Conservation (phyloP, 768 basidiomycete genomes). For the Russula vinacea region DNA sequence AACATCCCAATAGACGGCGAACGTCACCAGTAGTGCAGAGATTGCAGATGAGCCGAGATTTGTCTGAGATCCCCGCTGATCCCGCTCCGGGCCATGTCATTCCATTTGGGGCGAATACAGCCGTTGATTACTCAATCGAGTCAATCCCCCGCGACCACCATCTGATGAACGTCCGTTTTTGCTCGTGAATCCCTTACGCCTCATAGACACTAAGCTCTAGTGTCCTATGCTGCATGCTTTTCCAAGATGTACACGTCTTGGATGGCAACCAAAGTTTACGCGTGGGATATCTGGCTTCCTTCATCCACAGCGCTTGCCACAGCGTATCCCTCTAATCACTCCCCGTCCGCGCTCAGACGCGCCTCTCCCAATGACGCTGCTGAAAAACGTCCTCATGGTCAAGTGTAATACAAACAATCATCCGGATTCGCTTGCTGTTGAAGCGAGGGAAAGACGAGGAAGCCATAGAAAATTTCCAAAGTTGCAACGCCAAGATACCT, state of each 20-base stretch:
- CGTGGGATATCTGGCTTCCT: not conserved
- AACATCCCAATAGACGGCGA: not conserved
- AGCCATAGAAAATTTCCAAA: not conserved
- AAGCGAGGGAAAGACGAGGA: constrained; percentile 4
- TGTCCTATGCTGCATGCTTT: constrained; percentile 12
- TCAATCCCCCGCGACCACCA: not conserved
- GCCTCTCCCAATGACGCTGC: too few species aligned
- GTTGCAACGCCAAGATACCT: not conserved
- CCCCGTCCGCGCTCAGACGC: not conserved
- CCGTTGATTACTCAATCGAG: not conserved
- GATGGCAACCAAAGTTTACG: not conserved
- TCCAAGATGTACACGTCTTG: constrained; percentile 3
- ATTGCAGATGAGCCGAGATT: constrained; percentile 12
- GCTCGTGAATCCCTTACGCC: not conserved
- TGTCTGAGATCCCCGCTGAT: constrained; percentile 11
- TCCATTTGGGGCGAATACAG: not conserved
- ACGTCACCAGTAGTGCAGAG: not conserved
- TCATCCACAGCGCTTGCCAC: not conserved
- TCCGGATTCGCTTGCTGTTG: not conserved
- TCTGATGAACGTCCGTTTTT: not conserved
- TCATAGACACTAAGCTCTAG: not conserved
- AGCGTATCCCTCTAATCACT: not conserved
- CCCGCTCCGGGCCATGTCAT: not conserved
- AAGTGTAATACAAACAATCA: not conserved
- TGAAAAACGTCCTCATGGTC: not conserved